phyloP scores from a whole-genome alignment of 768 basidiomycete species.

The Tubosaeta sp. region DNA sequence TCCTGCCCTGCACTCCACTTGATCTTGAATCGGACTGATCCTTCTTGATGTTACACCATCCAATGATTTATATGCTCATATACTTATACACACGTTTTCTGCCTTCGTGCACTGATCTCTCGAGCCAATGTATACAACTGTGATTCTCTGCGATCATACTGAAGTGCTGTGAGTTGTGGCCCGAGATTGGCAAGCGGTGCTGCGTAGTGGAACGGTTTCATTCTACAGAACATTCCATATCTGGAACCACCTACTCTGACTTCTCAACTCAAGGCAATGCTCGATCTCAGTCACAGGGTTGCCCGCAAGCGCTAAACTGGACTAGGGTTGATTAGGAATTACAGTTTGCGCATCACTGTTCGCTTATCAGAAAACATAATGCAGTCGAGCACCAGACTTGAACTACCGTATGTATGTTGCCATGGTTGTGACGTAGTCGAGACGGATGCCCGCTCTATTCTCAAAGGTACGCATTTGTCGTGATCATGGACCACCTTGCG shows the following conservation, averaged over 20 bases:
- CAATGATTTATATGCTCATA: conserved; percentile 29
- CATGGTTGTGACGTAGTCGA: conserved; percentile 26
- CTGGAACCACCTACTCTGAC: conserved; percentile 11
- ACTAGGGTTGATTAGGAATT: conserved; percentile 8
- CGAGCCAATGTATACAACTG: conserved; percentile 12
- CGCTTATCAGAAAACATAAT: conserved; percentile 12
- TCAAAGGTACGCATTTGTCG: conserved; percentile 29
- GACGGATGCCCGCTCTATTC: conserved; percentile 18
- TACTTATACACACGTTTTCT: conserved; percentile 8
- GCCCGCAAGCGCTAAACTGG: neutral
- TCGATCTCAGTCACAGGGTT: conserved; percentile 7
- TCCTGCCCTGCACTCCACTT: conserved; percentile 9
- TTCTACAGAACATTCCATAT: conserved; percentile 28
- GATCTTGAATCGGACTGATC: conserved; percentile 1
- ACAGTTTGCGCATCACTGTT: conserved; percentile 5
- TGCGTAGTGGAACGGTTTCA: conserved; percentile 11
- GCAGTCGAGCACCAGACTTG: conserved; percentile 3
- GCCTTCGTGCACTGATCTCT: conserved; percentile 7
- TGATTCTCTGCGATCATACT: conserved; percentile 8
- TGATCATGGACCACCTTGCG: conserved; percentile 32
- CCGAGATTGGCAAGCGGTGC: conserved; percentile 17
- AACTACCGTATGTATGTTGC: conserved; percentile 14
- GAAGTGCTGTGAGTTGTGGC: conserved; percentile 7
- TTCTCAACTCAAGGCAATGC: conserved; percentile 17
- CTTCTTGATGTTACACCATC: conserved; percentile 21